phyloP scores from a whole-genome alignment of 306 rosid species.

The Medicago arabica region DNA sequence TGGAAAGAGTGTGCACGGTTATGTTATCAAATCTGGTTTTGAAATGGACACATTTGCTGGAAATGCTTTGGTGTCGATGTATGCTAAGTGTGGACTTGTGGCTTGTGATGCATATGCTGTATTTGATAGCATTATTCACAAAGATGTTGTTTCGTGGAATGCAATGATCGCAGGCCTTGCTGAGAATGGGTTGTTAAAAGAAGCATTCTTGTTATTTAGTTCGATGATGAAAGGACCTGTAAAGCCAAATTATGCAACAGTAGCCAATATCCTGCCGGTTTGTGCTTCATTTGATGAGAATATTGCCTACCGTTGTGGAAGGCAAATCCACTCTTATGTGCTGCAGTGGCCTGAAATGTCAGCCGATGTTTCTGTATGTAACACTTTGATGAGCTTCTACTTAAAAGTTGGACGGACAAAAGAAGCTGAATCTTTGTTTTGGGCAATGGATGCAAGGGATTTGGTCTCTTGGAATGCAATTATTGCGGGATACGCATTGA shows the following conservation, averaged over 20 bases:
- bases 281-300: slow-evolving; percentile 59
- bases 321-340: slow-evolving; percentile 74
- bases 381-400: slow-evolving; percentile 85
- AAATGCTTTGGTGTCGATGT: slow-evolving; percentile 79
- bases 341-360: slow-evolving; percentile 59
- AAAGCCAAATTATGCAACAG: slow-evolving; percentile 71
- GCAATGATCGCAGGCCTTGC: slow-evolving; percentile 82
- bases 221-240: slow-evolving; percentile 65
- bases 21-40: slow-evolving; percentile 74
- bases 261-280: slow-evolving; percentile 74
- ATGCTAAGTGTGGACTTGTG: slow-evolving; percentile 75
- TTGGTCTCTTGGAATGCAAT: slow-evolving; percentile 92
- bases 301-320: slow-evolving; percentile 60
- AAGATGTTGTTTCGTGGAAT: slow-evolving; percentile 91
- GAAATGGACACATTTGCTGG: slow-evolving; percentile 66
- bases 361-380: slow-evolving; percentile 65
- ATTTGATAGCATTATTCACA: slow-evolving; percentile 59
- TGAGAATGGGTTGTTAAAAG: slow-evolving; percentile 58
- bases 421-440: slow-evolving; percentile 69
- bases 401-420: slow-evolving; percentile 60
- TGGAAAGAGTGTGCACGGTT: slow-evolving; percentile 71
- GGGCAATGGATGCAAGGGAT: slow-evolving; percentile 71
- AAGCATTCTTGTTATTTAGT: slow-evolving; percentile 61
- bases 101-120: slow-evolving; percentile 61
- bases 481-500: slow-evolving; percentile 72